Evolutionary conservation across 2,329 filamentous ascomycete species (phyloP).

Genomic region (Phymatotrichopsis omnivora): DNA sequence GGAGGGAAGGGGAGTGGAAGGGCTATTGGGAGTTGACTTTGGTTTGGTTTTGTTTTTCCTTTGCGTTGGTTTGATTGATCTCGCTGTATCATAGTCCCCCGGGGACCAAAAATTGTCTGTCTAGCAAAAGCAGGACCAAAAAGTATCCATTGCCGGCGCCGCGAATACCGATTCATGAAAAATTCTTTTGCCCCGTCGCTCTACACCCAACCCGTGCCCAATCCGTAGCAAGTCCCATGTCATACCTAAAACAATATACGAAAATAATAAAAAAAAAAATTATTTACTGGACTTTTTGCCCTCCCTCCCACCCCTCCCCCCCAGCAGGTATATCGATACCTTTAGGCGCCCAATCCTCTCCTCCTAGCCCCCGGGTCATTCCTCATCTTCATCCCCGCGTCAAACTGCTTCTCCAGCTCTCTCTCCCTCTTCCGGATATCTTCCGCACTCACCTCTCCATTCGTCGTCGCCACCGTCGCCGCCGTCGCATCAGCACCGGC

Average conservation of each 20-base stretch:
- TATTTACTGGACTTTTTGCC: not conserved
- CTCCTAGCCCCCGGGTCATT: constrained; percentile 43
- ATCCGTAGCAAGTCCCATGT: no score
- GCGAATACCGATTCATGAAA: no score
- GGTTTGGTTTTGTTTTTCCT: not conserved
- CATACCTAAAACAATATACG: no score
- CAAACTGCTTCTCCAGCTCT: constrained; percentile 48
- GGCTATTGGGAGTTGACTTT: constrained; percentile 8
- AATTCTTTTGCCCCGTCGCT: no score
- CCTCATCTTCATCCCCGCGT: constrained; percentile 48
- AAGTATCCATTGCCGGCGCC: no score
- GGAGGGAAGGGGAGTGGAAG: not conserved
- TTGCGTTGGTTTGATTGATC: constrained; percentile 8
- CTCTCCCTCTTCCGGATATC: constrained; percentile 38
- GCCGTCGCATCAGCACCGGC: constrained; percentile 33
- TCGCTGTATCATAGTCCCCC: no score
- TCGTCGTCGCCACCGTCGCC: not conserved
- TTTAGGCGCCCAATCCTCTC: constrained; percentile 45
- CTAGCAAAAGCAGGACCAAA: no score
- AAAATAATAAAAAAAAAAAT: not conserved
- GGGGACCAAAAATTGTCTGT: no score
- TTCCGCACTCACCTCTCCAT: not conserved
- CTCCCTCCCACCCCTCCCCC: not conserved
- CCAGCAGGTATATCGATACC: not conserved
- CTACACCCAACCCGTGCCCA: no score